Evolutionary conservation across 345 rosid genomes (phyloP).

Genomic region (Gynandropsis gynandra): DNA sequence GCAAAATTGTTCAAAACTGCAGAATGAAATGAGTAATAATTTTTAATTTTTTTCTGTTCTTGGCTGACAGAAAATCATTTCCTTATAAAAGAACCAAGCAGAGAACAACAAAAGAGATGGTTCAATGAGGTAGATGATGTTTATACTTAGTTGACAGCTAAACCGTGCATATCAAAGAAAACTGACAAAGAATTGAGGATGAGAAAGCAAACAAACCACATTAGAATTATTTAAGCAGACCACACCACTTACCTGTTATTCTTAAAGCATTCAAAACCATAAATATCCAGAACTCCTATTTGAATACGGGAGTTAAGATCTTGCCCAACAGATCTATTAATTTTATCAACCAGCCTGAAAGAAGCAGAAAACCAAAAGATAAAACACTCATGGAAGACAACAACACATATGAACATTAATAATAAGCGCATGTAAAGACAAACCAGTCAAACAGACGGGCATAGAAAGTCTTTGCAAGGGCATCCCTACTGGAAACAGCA

Average conservation of each 20-base stretch:
- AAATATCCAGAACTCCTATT: slow-evolving; percentile 95
- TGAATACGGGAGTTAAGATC: slow-evolving; percentile 60
- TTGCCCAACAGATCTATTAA: slow-evolving; percentile 91
- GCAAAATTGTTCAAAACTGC: slow-evolving; percentile 98
- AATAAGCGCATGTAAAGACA: slow-evolving; percentile 13
- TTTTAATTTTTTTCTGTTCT: too few relatives aligned
- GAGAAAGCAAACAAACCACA: slow-evolving; percentile 3
- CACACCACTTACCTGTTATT: slow-evolving; percentile 56
- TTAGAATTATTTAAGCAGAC: slow-evolving; percentile 13
- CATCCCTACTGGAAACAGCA: slow-evolving; percentile 93
- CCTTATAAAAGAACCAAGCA: too few relatives aligned
- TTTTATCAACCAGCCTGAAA: slow-evolving; percentile 86
- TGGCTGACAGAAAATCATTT: not conserved
- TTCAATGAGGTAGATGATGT: not conserved
- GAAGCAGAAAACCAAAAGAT: slow-evolving; percentile 18
- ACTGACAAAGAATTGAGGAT: slow-evolving; percentile 3
- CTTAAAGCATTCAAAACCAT: slow-evolving; percentile 95
- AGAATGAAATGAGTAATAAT: slow-evolving; percentile 17
- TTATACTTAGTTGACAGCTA: slow-evolving; percentile 14
- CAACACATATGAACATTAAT: slow-evolving; percentile 11
- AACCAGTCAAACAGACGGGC: slow-evolving; percentile 97
- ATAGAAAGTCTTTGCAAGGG: slow-evolving; percentile 89
- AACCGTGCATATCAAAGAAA: too few relatives aligned
- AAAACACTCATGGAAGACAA: slow-evolving; percentile 6
- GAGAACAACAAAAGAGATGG: not conserved